Evolutionary conservation across 768 basidiomycete genomes (phyloP).

Genomic region (Suillus fuscotomentosus): DNA sequence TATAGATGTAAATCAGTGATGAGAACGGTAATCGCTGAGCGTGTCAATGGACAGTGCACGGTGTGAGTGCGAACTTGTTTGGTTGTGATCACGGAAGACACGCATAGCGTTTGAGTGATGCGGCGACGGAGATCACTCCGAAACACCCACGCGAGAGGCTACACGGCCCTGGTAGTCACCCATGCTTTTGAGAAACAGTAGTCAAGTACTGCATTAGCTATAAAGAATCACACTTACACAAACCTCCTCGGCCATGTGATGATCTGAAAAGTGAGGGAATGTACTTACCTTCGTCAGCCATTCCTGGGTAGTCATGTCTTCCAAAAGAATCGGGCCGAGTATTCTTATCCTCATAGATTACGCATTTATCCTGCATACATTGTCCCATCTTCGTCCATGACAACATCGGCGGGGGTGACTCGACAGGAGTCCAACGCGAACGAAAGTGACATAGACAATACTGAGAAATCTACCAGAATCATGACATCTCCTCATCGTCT

Average conservation of each 20-base stretch:
- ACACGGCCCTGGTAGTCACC: not conserved
- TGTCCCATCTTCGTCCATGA: slow-evolving; percentile 61
- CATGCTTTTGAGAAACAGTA: not conserved
- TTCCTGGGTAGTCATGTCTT: not conserved
- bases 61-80: not conserved
- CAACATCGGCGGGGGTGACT: slow-evolving; percentile 36
- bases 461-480: slow-evolving; percentile 19
- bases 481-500: slow-evolving; percentile 70
- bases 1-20: not conserved
- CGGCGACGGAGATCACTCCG: not conserved
- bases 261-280: not conserved
- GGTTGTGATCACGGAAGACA: not conserved
- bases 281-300: not conserved
- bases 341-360: not conserved
- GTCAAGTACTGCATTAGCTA: not conserved
- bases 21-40: not conserved
- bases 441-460: slow-evolving; percentile 15
- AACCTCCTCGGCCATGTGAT: not conserved
- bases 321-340: not conserved
- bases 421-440: not conserved
- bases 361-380: slow-evolving; percentile 42
- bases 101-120: not conserved
- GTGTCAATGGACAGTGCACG: not conserved
- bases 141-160: not conserved
- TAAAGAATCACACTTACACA: too few relatives aligned